phyloP scores from a whole-genome alignment of 495 filamentous ascomycete genomes.

The Daldinia loculata region DNA sequence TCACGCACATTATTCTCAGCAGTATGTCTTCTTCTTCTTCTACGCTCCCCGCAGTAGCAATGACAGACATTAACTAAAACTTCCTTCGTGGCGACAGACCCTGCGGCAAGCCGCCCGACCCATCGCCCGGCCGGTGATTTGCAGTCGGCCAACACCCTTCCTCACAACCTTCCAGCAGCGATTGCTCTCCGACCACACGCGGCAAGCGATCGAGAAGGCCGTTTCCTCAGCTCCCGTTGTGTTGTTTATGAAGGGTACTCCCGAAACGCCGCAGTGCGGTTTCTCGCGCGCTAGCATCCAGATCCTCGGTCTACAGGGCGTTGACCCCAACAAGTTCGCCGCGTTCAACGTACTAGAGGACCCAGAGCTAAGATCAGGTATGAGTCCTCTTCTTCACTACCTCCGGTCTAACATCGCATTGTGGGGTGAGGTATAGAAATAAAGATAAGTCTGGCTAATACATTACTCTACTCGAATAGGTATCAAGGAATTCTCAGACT shows the following conservation, averaged over 20 bases:
- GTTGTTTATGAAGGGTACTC: slow-evolving; percentile 98
- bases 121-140: slow-evolving; percentile 40
- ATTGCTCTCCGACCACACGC: slow-evolving; percentile 78
- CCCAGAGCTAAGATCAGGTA: slow-evolving; percentile 83
- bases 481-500: slow-evolving; percentile 98
- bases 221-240: slow-evolving; percentile 87
- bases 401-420: background rate
- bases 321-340: slow-evolving; percentile 94
- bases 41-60: background rate
- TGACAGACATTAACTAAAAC: background rate
- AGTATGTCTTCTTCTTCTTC: slow-evolving; percentile 24
- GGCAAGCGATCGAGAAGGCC: slow-evolving; percentile 85
- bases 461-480: slow-evolving; percentile 59
- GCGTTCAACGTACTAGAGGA: slow-evolving; percentile 98
- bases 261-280: slow-evolving; percentile 96
- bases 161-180: slow-evolving; percentile 59
- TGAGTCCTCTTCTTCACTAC: slow-evolving; percentile 21
- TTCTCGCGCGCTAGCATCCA: slow-evolving; percentile 96
- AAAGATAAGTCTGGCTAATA: slow-evolving; percentile 11
- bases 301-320: slow-evolving; percentile 91
- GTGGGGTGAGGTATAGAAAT: background rate
- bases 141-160: slow-evolving; percentile 37
- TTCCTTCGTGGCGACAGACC: slow-evolving; percentile 28
- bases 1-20: slow-evolving; percentile 36
- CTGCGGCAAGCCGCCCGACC: slow-evolving; percentile 52